phyloP scores from a whole-genome alignment of 371 early-diverging fungal genomes.

The Mortierella sp. region DNA sequence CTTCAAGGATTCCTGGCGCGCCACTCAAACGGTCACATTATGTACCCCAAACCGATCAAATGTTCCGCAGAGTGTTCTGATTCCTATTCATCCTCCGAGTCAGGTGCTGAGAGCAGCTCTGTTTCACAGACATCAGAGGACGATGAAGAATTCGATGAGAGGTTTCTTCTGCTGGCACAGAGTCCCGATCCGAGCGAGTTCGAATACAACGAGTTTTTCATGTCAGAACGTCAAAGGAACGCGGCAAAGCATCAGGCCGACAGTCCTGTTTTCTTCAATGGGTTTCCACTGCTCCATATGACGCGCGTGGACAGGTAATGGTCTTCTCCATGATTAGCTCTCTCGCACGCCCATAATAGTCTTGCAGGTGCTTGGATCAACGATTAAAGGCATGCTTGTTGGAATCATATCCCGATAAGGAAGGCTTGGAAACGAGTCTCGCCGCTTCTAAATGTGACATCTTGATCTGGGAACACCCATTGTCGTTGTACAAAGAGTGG shows the following conservation, averaged over 20 bases:
- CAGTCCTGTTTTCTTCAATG: slow-evolving; percentile 33
- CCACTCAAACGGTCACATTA: slow-evolving; percentile 37
- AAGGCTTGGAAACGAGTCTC: slow-evolving; percentile 31
- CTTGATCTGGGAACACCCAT: slow-evolving; percentile 19
- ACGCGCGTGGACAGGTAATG: slow-evolving; percentile 5
- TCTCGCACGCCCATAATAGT: too few relatives aligned
- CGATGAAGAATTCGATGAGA: slow-evolving; percentile 9
- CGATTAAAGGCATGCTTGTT: slow-evolving; percentile 16
- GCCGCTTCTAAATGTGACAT: slow-evolving; percentile 39
- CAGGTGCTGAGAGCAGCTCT: neutral
- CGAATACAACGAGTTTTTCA: slow-evolving; percentile 16
- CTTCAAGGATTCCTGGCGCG: slow-evolving; percentile 22
- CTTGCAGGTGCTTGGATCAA: slow-evolving; percentile 9
- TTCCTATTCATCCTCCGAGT: neutral
- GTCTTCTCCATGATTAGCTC: too few relatives aligned
- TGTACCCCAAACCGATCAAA: slow-evolving; percentile 14
- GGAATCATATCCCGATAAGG: slow-evolving; percentile 23
- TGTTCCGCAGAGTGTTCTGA: slow-evolving; percentile 3
- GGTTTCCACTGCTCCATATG: slow-evolving; percentile 32
- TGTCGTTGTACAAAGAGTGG: too few relatives aligned
- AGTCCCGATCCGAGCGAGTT: slow-evolving; percentile 31
- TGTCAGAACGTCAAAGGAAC: slow-evolving; percentile 3
- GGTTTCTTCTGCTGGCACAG: slow-evolving; percentile 23
- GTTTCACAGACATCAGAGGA: neutral
- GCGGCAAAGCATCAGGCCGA: slow-evolving; percentile 21